Conservation (phyloP, 2,329 filamentous ascomycete genomes). For the Penicillium sp. region DNA sequence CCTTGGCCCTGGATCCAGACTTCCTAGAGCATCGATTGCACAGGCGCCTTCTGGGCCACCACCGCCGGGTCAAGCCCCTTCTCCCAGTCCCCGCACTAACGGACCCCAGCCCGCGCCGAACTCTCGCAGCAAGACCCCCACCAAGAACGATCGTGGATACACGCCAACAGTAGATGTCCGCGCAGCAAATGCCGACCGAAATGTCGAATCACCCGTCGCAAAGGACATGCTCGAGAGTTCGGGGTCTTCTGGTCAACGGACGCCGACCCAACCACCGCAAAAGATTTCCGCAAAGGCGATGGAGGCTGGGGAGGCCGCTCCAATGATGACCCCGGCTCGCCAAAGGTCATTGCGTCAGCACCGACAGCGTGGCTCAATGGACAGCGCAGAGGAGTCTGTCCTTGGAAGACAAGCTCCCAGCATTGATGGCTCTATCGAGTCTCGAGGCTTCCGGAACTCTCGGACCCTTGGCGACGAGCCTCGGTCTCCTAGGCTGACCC, state of each 20-base stretch:
- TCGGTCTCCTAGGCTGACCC: constrained; percentile 47
- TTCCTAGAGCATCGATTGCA: constrained; percentile 61
- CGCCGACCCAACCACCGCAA: constrained; percentile 58
- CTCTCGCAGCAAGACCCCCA: constrained; percentile 54
- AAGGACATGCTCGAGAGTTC: constrained; percentile 46
- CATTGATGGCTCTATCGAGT: constrained; percentile 45
- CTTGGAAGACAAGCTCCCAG: constrained; percentile 43
- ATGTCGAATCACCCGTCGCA: constrained; percentile 51
- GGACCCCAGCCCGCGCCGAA: constrained; percentile 33
- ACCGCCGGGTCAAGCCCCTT: constrained; percentile 65
- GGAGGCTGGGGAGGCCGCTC: constrained; percentile 50
- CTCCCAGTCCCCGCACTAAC: constrained; percentile 57
- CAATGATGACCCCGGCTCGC: constrained; percentile 47
- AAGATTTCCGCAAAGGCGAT: constrained; percentile 48
- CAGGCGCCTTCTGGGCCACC: constrained; percentile 65
- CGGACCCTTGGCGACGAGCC: constrained; percentile 47
- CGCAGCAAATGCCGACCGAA: constrained; percentile 49
- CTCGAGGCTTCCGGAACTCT: constrained; percentile 43
- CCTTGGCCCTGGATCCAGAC: constrained; percentile 54
- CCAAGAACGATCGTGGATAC: constrained; percentile 50
- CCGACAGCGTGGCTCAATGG: constrained; percentile 66
- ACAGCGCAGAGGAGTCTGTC: constrained; percentile 64
- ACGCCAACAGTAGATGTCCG: constrained; percentile 47
- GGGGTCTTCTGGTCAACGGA: constrained; percentile 62
- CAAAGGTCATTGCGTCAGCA: constrained; percentile 59